These are phyloP conservation scores for Batkoa obscura DNA, from an alignment of 371 early-diverging fungal genomes.

Conservation along the genomic window DNA sequence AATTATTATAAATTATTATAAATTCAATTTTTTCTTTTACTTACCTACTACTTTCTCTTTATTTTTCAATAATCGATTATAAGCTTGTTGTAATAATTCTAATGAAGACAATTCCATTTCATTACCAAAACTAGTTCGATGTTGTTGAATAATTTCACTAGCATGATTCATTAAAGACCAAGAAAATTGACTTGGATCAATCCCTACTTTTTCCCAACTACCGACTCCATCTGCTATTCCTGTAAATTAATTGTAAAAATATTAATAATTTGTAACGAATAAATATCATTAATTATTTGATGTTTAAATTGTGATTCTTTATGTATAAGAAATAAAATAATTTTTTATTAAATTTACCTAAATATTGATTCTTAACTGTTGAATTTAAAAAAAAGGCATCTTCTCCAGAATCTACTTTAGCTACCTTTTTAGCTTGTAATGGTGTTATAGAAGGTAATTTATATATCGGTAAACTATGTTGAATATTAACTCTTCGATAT, in stretches of 20 bases:
- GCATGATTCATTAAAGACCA: constrained; percentile 35
- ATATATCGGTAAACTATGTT: neutral
- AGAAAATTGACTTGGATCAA: constrained; percentile 1
- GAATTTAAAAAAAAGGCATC: constrained; percentile 31
- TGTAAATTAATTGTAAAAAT: no score
- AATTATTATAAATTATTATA: no score
- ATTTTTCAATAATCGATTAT: constrained; percentile 9
- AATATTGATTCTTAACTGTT: neutral
- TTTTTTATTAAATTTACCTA: neutral
- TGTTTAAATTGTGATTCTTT: no score
- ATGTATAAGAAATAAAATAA: no score
- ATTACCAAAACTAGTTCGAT: constrained; percentile 13
- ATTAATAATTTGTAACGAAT: no score
- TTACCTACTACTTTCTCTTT: constrained; percentile 30
- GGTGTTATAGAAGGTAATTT: neutral
- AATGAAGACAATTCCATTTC: constrained; percentile 13
- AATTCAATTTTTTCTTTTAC: no score
- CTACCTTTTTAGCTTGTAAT: neutral
- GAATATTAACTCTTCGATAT: neutral
- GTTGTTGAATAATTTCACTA: constrained; percentile 23
- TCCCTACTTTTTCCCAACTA: constrained; percentile 6
- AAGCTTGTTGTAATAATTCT: constrained; percentile 32
- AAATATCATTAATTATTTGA: no score
- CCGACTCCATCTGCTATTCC: constrained; percentile 5
- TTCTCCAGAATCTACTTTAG: constrained; percentile 48